These are phyloP conservation scores for Eutreptiella sp. DNA, from an alignment of 208 protist genomes.

Conservation along the genomic window DNA sequence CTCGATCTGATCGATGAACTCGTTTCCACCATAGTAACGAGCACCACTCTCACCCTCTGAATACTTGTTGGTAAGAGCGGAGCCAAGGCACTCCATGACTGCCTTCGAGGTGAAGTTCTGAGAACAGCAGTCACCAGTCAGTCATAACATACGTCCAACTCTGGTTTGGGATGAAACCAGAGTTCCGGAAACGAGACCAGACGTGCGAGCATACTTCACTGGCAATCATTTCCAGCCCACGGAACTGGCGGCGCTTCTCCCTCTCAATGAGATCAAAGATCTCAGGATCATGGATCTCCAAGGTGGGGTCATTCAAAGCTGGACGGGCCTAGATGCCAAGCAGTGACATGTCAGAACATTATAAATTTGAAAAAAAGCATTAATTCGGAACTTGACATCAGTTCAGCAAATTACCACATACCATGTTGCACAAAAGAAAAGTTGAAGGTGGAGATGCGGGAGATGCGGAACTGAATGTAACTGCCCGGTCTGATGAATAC, in stretches of 20 bases:
- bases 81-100: slow-evolving; percentile 94
- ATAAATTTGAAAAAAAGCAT: no score
- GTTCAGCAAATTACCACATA: no score
- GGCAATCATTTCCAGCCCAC: slow-evolving; percentile 78
- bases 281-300: slow-evolving; percentile 64
- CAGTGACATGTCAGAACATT: no score
- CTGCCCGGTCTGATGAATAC: no score
- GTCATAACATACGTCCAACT: not conserved
- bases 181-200: not conserved
- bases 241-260: slow-evolving; percentile 73
- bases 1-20: slow-evolving; percentile 96
- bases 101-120: slow-evolving; percentile 97
- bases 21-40: slow-evolving; percentile 97
- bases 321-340: no score
- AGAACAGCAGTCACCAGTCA: not conserved
- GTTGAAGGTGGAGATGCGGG: no score
- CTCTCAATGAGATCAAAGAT: slow-evolving; percentile 64
- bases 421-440: no score
- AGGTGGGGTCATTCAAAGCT: no score
- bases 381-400: no score
- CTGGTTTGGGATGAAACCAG: not conserved
- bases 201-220: slow-evolving; percentile 42
- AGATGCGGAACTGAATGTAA: no score
- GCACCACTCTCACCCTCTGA: slow-evolving; percentile 93
- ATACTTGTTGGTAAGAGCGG: slow-evolving; percentile 98